phyloP scores from a whole-genome alignment of 257 asterid genomes.

The Mitragyna speciosa region DNA sequence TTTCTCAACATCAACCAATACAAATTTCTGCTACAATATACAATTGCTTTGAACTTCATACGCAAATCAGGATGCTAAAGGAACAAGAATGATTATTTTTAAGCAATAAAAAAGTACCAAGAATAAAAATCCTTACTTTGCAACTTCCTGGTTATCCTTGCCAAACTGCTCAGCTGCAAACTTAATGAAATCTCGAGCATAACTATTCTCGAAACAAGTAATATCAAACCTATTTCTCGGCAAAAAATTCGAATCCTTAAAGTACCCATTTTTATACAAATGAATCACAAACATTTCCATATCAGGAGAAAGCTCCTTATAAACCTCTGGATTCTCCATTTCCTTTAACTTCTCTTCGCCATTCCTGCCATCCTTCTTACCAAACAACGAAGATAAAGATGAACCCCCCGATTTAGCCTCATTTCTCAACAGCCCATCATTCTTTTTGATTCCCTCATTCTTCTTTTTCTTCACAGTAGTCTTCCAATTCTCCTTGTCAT shows the following conservation, averaged over 20 bases:
- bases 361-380: conserved; percentile 13
- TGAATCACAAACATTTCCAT: conserved; percentile 51
- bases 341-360: conserved; percentile 1
- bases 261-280: conserved; percentile 54
- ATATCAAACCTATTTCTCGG: conserved; percentile 40
- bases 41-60: background rate
- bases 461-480: background rate
- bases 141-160: conserved; percentile 58
- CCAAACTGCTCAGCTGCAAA: conserved; percentile 66
- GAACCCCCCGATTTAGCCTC: conserved; percentile 11
- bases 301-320: conserved; percentile 63
- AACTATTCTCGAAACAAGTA: conserved; percentile 47
- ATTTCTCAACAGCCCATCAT: conserved; percentile 7
- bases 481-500: conserved; percentile 15
- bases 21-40: background rate
- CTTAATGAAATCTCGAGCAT: conserved; percentile 57
- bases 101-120: background rate
- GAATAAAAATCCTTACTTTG: conserved; percentile 50
- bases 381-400: conserved; percentile 40
- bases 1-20: background rate
- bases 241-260: conserved; percentile 49
- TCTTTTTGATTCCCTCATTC: conserved; percentile 7
- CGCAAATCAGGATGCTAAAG: background rate
- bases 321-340: conserved; percentile 33
- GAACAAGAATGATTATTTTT: background rate